These are phyloP conservation scores for Cystobasidium sp. DNA, from an alignment of 1,284 basidiomycete genomes.

Conservation along the genomic window DNA sequence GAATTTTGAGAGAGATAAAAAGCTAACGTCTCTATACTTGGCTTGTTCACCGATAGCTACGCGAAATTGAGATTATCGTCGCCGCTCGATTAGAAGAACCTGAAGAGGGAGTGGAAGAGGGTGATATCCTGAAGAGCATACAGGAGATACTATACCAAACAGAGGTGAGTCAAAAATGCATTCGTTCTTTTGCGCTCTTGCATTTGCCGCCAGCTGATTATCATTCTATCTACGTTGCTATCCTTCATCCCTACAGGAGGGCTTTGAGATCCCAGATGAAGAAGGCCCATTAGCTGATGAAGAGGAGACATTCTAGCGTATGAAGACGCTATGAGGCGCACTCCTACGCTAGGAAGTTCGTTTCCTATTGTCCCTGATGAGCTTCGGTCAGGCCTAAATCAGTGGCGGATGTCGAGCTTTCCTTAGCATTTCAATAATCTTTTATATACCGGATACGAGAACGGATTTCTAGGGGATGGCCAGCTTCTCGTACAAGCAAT, in stretches of 20 bases:
- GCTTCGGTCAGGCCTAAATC: no score
- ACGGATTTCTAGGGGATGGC: no score
- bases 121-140: constrained; percentile 75
- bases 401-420: no score
- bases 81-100: constrained; percentile 56
- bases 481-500: no score
- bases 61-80: constrained; percentile 93
- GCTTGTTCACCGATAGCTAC: constrained; percentile 64
- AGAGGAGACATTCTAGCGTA: constrained; percentile 51
- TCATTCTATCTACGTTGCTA: background rate
- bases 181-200: background rate
- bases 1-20: background rate
- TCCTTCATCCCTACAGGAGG: constrained; percentile 58
- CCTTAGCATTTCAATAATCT: no score
- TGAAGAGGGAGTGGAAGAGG: constrained; percentile 63
- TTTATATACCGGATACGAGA: no score
- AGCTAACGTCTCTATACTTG: background rate
- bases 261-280: constrained; percentile 71
- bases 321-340: background rate
- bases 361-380: background rate
- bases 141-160: constrained; percentile 94
- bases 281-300: constrained; percentile 51
- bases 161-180: constrained; percentile 16
- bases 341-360: background rate
- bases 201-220: background rate